Evolutionary conservation across 768 basidiomycete species (phyloP).

Genomic region (Auriscalpium microsporum): DNA sequence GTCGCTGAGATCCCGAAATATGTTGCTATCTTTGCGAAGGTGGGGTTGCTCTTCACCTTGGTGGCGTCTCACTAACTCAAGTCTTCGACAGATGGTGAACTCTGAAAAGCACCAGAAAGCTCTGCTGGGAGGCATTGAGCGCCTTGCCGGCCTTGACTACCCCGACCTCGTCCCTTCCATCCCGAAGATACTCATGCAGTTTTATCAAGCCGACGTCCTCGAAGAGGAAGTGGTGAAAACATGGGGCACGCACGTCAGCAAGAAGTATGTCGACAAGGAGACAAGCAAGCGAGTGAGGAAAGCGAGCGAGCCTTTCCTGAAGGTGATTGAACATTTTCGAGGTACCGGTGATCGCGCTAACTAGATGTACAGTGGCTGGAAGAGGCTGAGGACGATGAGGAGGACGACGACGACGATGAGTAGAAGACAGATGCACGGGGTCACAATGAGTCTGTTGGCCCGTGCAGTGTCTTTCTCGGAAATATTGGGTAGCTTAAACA

Average conservation of each 20-base stretch:
- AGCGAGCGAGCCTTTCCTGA: conserved; percentile 91
- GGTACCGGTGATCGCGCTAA: not conserved
- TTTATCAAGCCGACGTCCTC: conserved; percentile 88
- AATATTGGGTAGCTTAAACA: too few relatives aligned
- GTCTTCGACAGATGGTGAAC: conserved; percentile 59
- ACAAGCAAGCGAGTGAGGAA: conserved; percentile 93
- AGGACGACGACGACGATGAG: conserved; percentile 26
- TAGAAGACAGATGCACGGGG: not conserved
- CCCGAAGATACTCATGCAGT: conserved; percentile 88
- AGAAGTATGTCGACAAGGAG: conserved; percentile 94
- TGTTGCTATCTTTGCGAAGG: conserved; percentile 68
- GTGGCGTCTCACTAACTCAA: not conserved
- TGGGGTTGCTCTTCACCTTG: conserved; percentile 26
- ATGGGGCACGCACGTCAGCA: conserved; percentile 95
- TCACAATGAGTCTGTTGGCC: too few relatives aligned
- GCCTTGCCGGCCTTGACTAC: conserved; percentile 65
- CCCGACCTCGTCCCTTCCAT: conserved; percentile 64
- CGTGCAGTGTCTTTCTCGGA: too few relatives aligned
- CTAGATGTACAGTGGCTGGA: conserved; percentile 65
- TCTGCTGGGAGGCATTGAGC: conserved; percentile 88
- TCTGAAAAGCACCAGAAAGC: conserved; percentile 96
- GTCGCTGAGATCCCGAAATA: conserved; percentile 57
- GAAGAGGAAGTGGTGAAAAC: conserved; percentile 86
- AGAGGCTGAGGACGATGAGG: conserved; percentile 78
- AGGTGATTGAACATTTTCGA: conserved; percentile 38